These are phyloP conservation scores for Graphilbum sp. DNA, from an alignment of 2,329 filamentous ascomycete genomes.

Conservation along the genomic window DNA sequence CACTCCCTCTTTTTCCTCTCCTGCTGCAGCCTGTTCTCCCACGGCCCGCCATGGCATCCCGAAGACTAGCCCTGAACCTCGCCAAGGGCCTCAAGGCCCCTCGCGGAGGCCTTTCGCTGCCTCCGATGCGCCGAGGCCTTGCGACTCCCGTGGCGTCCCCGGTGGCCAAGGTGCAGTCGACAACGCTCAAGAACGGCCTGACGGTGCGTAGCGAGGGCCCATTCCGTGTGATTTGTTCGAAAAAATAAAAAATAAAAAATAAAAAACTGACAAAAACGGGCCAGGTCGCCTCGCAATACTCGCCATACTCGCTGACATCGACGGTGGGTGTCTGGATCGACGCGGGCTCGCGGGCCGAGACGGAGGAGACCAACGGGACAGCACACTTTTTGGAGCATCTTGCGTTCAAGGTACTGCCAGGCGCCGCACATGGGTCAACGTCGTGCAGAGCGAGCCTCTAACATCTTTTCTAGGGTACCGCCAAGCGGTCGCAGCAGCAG, in stretches of 20 bases:
- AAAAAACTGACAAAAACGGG: too few relatives aligned
- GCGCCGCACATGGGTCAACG: too few relatives aligned
- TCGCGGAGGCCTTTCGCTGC: slow-evolving; percentile 67
- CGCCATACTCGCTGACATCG: slow-evolving; percentile 93
- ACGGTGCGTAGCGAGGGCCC: slow-evolving; percentile 43
- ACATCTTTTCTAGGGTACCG: slow-evolving; percentile 52
- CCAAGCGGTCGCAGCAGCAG: slow-evolving; percentile 89
- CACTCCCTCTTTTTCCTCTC: slow-evolving; percentile 12
- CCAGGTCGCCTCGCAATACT: slow-evolving; percentile 95
- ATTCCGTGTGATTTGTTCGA: not conserved
- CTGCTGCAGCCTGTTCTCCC: slow-evolving; percentile 24
- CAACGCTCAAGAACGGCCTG: slow-evolving; percentile 92
- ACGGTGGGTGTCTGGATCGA: slow-evolving; percentile 99
- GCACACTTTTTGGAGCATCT: slow-evolving; percentile 99
- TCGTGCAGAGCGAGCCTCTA: too few relatives aligned
- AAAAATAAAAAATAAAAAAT: too few relatives aligned
- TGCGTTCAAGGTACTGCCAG: slow-evolving; percentile 75
- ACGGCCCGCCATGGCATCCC: slow-evolving; percentile 65
- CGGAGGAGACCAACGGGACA: slow-evolving; percentile 95
- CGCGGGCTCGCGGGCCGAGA: slow-evolving; percentile 94
- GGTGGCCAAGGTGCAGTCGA: slow-evolving; percentile 73
- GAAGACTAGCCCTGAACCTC: slow-evolving; percentile 92
- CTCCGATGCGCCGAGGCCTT: slow-evolving; percentile 71
- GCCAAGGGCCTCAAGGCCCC: slow-evolving; percentile 68
- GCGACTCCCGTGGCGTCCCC: slow-evolving; percentile 59